phyloP scores from a whole-genome alignment of 2,329 filamentous ascomycete species.

The Tolypocladium cylindrosporum region DNA sequence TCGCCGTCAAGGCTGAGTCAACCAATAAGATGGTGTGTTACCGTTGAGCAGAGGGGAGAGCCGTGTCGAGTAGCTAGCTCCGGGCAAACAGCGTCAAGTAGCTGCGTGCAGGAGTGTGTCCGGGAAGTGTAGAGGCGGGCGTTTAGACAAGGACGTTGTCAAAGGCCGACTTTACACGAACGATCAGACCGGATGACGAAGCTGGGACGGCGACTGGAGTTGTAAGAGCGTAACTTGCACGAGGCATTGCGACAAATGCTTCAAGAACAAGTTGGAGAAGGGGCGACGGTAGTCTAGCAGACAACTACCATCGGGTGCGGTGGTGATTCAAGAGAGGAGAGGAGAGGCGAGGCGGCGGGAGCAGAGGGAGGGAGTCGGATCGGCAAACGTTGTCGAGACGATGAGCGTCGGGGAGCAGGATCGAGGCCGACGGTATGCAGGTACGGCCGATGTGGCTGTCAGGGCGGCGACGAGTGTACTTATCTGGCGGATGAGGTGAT shows the following conservation, averaged over 20 bases:
- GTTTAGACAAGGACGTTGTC: constrained; percentile 31
- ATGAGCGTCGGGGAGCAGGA: not conserved
- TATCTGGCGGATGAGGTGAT: constrained; percentile 18
- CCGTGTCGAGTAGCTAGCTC: constrained; percentile 27
- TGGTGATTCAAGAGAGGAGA: not conserved
- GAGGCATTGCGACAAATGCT: constrained; percentile 44
- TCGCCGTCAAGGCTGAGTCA: constrained; percentile 43
- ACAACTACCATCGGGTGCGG: constrained; percentile 3
- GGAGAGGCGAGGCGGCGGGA: not conserved
- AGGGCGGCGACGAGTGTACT: constrained; percentile 15
- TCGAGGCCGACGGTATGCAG: constrained; percentile 15
- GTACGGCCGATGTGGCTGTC: constrained; percentile 14
- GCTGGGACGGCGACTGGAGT: constrained; percentile 55
- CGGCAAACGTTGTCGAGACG: not conserved
- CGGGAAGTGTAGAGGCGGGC: constrained; percentile 22
- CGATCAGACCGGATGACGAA: constrained; percentile 49
- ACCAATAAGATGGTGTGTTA: constrained; percentile 33
- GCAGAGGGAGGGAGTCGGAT: not conserved
- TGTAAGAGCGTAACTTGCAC: constrained; percentile 37
- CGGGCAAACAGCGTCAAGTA: constrained; percentile 24
- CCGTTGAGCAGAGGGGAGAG: constrained; percentile 20
- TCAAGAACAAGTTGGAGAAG: constrained; percentile 13
- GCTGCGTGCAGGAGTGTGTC: constrained; percentile 28
- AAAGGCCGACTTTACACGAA: constrained; percentile 39
- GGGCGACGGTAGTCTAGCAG: constrained; percentile 14